Evolutionary conservation across 2,329 filamentous ascomycete species (phyloP), one percentile per base, ranked within the genome.

Genomic region (Phaeophleospora eucalypticola): DNA sequence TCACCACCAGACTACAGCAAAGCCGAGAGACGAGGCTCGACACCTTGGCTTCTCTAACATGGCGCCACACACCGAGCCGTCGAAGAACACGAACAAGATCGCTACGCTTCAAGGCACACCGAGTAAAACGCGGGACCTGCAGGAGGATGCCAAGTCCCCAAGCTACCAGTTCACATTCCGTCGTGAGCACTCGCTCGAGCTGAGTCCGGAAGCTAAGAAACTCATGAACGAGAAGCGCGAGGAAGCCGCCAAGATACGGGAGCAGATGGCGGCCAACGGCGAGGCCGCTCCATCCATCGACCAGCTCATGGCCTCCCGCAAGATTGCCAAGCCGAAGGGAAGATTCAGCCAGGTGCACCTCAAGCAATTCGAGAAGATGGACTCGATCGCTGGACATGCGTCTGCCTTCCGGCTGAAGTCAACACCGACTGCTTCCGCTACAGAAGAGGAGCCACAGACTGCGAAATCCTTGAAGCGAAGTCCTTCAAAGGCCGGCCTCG

Each of bases 301-400:
- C 19, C 62, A 70, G 21, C 59, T 62, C 1, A 60, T 71, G 32
- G 46, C 45, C n/a, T 44, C 41, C 8, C 84, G 91, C 56, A 88
- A 83, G 67, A 86, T 95, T 61, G 90, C 86, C 4, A 81, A 82
- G 56, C 82, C 90, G 10, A 94, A 84, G 70, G 83, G 87, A 57
- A 84, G 91, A 37, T 97, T 84, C 70, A 95, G 88, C 64, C 84
- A 89, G 53, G 83, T 81, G 32, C 91, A 97, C 65, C 86, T 87
- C 80, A 82, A 84, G 41, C 81, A 91, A 62, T 96, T 97, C 72
- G 88, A 88, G 70, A 97, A 95, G 75, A 96, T 97, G 91, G 89
- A 95, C 65, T 96, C 90, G 2, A 96, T 97, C 62, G 87, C 82
- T 36, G 84, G 84, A 52, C 90, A 96, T 65, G 77, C 89, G 7